A percentile compares a stretch with the other conserved stretches of the same genome.
Conservation (phyloP, 2,329 filamentous ascomycete species). For the Didymosphaeria variabile region DNA sequence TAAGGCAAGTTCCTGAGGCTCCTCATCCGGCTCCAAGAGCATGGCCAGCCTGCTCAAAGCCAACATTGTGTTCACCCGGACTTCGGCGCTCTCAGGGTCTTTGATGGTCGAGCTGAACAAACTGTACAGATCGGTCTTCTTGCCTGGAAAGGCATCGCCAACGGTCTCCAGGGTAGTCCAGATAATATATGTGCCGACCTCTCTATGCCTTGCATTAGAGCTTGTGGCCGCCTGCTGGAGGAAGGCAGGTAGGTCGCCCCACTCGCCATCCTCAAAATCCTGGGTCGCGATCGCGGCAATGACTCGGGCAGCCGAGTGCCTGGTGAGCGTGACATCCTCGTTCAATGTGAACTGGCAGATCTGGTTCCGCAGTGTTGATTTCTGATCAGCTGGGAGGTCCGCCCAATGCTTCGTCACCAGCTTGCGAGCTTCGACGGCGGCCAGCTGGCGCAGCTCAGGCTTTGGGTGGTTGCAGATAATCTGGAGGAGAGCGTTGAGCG, state of each 20-base stretch:
- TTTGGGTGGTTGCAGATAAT: slow-evolving; percentile 81
- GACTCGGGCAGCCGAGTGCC: slow-evolving; percentile 87
- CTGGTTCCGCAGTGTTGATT: slow-evolving; percentile 80
- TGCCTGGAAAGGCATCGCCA: slow-evolving; percentile 83
- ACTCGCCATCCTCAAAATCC: slow-evolving; percentile 87
- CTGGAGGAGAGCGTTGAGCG: slow-evolving; percentile 86
- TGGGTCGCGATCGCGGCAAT: slow-evolving; percentile 86
- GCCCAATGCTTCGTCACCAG: slow-evolving; percentile 88
- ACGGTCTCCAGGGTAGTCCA: slow-evolving; percentile 91
- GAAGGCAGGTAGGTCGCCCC: slow-evolving; percentile 80
- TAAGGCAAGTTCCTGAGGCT: slow-evolving; percentile 73
- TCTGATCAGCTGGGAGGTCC: slow-evolving; percentile 75
- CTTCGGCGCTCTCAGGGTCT: slow-evolving; percentile 89
- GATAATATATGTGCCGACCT: slow-evolving; percentile 92
- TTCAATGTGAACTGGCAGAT: slow-evolving; percentile 84
- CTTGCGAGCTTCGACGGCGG: slow-evolving; percentile 87
- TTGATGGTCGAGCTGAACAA: slow-evolving; percentile 88
- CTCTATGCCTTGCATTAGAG: slow-evolving; percentile 78
- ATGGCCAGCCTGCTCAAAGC: slow-evolving; percentile 88
- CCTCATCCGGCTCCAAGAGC: slow-evolving; percentile 87
- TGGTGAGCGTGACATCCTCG: slow-evolving; percentile 78
- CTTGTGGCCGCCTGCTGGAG: slow-evolving; percentile 82
- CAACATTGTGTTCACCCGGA: slow-evolving; percentile 93
- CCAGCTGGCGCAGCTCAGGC: slow-evolving; percentile 81
- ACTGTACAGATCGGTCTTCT: slow-evolving; percentile 79